Percentiles rank a stretch among this genome's conserved stretches.
Evolutionary conservation across 1,139 yeast genomes (phyloP).

Genomic region (Kodamaea plutei): DNA sequence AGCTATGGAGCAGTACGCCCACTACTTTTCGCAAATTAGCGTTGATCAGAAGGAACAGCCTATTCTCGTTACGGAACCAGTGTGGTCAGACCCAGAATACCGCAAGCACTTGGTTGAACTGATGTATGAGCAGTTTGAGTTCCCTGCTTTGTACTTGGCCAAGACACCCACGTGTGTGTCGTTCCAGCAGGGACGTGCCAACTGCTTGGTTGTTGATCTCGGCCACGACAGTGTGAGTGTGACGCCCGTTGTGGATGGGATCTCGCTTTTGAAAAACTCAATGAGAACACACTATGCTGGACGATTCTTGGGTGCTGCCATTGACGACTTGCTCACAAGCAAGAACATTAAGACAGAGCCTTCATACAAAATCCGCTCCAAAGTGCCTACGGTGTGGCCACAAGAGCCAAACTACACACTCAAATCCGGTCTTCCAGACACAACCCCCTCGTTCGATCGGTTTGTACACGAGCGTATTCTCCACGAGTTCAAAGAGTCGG

Average conservation of each 20-base stretch:
- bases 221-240: constrained; percentile 84
- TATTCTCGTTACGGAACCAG: constrained; percentile 74
- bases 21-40: constrained; percentile 47
- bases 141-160: constrained; percentile 84
- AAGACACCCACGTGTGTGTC: constrained; percentile 87
- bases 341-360: constrained; percentile 19
- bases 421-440: constrained; percentile 26
- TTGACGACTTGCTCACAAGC: constrained; percentile 24
- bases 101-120: constrained; percentile 72
- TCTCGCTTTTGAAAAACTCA: constrained; percentile 71
- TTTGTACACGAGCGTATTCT: constrained; percentile 32
- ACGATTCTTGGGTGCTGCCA: constrained; percentile 47
- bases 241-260: constrained; percentile 92
- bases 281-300: constrained; percentile 69
- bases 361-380: constrained; percentile 18
- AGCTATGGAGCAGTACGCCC: constrained; percentile 61
- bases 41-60: constrained; percentile 69
- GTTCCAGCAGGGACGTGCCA: constrained; percentile 91
- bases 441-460: constrained; percentile 39
- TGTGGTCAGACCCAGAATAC: constrained; percentile 73
- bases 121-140: constrained; percentile 66
- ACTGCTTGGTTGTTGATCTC: constrained; percentile 86
- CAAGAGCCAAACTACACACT: constrained; percentile 27
- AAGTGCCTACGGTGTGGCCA: constrained; percentile 31
- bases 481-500: constrained; percentile 65